Evolutionary conservation across 2,329 filamentous ascomycete species (phyloP).

Genomic region (Pleomassaria siparia): DNA sequence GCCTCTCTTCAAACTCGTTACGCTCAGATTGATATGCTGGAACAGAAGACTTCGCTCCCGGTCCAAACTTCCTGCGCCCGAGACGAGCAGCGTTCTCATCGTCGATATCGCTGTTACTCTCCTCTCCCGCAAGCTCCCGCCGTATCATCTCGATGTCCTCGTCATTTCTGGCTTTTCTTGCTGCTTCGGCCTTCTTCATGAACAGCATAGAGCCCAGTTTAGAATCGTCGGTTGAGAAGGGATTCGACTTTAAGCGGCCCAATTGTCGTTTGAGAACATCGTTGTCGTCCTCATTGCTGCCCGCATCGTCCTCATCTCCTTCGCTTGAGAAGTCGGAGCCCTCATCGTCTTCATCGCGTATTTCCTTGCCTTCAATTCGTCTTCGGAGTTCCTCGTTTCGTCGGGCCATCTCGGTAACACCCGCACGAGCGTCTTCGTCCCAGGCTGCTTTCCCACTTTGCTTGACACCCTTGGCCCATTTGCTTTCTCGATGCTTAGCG

Average conservation of each 20-base stretch:
- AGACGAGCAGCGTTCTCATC: conserved; percentile 59
- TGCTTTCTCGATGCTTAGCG: conserved; percentile 81
- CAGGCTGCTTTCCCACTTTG: conserved; percentile 77
- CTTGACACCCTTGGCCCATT: conserved; percentile 85
- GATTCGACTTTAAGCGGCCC: conserved; percentile 46
- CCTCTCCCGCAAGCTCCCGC: conserved; percentile 66
- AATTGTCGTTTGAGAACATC: conserved; percentile 38
- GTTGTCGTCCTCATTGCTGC: conserved; percentile 58
- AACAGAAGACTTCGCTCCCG: conserved; percentile 39
- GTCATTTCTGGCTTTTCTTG: conserved; percentile 77
- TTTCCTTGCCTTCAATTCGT: conserved; percentile 72
- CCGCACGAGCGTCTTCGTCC: conserved; percentile 82
- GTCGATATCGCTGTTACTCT: conserved; percentile 54
- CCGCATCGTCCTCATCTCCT: conserved; percentile 60
- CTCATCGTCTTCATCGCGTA: conserved; percentile 51
- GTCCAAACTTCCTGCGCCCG: conserved; percentile 72
- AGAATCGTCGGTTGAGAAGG: conserved; percentile 60
- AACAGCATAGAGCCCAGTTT: conserved; percentile 85
- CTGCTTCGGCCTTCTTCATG: conserved; percentile 86
- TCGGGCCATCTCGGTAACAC: conserved; percentile 77
- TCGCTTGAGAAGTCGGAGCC: conserved; percentile 54
- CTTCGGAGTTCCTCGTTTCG: conserved; percentile 79
- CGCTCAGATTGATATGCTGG: conserved; percentile 35
- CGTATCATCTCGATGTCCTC: conserved; percentile 63
- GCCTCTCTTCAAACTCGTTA: conserved; percentile 64